Conservation (phyloP, 306 rosid genomes). For the Castanea mollissima region DNA sequence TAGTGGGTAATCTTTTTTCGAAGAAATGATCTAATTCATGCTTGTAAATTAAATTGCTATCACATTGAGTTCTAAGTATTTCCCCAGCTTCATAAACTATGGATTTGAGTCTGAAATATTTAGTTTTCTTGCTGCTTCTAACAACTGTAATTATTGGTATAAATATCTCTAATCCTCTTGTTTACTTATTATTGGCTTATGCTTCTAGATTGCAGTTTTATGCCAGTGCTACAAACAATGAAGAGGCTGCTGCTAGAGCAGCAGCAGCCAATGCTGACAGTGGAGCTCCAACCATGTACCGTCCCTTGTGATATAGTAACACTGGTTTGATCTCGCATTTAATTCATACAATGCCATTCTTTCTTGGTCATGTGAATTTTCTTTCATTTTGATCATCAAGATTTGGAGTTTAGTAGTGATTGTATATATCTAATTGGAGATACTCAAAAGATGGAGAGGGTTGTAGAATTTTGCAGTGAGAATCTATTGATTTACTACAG, state of each 20-base stretch:
- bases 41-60: neutral
- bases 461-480: neutral
- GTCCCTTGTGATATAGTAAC: constrained; percentile 19
- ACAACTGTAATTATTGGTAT: neutral
- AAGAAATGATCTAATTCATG: neutral
- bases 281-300: constrained; percentile 82
- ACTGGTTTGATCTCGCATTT: constrained; percentile 32
- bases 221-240: constrained; percentile 48
- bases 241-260: constrained; percentile 73
- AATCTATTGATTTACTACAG: neutral
- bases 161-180: constrained; percentile 3
- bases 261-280: constrained; percentile 64
- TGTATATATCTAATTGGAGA: neutral
- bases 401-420: neutral
- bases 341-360: constrained; percentile 13
- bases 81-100: constrained; percentile 2
- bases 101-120: neutral
- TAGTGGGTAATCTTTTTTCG: neutral
- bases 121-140: constrained; percentile 4
- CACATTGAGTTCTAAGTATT: neutral
- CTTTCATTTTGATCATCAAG: neutral
- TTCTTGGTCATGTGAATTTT: neutral
- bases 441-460: neutral
- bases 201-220: constrained; percentile 46
- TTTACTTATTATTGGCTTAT: neutral